These are phyloP conservation scores for Testicularia cyperi DNA, from an alignment of 1,284 basidiomycete genomes.

Conservation along the genomic window DNA sequence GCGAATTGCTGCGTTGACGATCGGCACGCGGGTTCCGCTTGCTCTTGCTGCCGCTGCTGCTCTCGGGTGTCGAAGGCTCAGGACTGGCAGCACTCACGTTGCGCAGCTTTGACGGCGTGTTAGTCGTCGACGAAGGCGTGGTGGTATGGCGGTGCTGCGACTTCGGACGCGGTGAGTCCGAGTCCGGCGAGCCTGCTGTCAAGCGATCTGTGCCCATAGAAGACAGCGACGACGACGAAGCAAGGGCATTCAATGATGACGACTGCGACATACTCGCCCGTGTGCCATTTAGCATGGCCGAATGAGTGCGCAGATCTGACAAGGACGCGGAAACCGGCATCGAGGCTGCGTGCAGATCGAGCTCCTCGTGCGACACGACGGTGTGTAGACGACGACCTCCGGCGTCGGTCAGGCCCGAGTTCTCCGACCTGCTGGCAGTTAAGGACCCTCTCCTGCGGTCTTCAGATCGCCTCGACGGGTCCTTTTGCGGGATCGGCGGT, in stretches of 20 bases:
- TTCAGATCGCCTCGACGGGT: constrained; percentile 11
- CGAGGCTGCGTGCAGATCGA: constrained; percentile 1
- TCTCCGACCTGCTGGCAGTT: constrained; percentile 15
- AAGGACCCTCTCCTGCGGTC: constrained; percentile 3
- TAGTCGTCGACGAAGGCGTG: too few species aligned
- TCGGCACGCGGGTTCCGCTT: constrained; percentile 16
- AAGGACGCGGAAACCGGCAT: constrained; percentile 1
- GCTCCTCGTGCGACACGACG: constrained; percentile 33
- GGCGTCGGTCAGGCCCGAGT: constrained; percentile 9
- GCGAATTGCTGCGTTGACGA: constrained; percentile 45
- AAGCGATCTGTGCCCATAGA: constrained; percentile 4
- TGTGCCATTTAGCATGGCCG: too few species aligned
- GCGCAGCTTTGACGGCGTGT: constrained; percentile 22
- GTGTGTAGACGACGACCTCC: constrained; percentile 22
- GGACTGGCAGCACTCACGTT: constrained; percentile 9
- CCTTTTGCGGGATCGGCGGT: constrained; percentile 7
- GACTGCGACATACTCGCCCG: too few species aligned
- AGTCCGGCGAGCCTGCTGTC: constrained; percentile 15
- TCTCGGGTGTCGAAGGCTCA: constrained; percentile 4
- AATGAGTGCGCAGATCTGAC: not conserved
- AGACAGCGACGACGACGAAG: not conserved
- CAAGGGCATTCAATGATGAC: not conserved
- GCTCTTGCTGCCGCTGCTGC: constrained; percentile 10
- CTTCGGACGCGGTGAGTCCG: constrained; percentile 9
- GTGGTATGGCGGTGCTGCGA: constrained; percentile 33